A percentile compares a stretch with the other conserved stretches of the same genome.
These are phyloP conservation scores for Ascochyta pisi DNA, from an alignment of 2,329 filamentous ascomycete species.

Conservation along the genomic window DNA sequence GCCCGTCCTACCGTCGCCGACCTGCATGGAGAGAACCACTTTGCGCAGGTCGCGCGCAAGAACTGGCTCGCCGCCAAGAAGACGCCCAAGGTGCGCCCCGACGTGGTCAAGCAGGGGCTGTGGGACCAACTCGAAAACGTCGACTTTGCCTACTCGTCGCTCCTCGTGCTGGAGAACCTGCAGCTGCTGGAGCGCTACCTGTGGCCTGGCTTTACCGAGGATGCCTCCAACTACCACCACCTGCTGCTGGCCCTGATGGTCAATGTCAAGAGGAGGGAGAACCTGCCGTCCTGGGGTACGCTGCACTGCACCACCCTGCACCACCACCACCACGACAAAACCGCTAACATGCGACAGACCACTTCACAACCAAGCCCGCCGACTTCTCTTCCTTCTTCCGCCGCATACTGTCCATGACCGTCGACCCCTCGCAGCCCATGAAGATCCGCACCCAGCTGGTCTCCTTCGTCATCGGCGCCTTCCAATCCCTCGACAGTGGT, in stretches of 20 bases:
- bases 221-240: conserved; percentile 90
- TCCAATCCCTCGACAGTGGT: conserved; percentile 88
- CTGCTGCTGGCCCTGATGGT: conserved; percentile 84
- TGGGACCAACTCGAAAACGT: conserved; percentile 89
- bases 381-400: conserved; percentile 91
- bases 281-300: conserved; percentile 84
- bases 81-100: conserved; percentile 72
- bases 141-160: conserved; percentile 75
- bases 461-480: conserved; percentile 87
- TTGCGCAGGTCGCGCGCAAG: conserved; percentile 76
- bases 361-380: conserved; percentile 77
- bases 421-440: conserved; percentile 59
- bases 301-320: conserved; percentile 34
- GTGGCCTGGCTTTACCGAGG: conserved; percentile 90
- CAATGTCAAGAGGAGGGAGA: conserved; percentile 87
- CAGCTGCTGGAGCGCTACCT: conserved; percentile 91
- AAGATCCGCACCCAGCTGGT: conserved; percentile 77
- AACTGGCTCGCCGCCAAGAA: conserved; percentile 79
- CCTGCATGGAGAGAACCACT: conserved; percentile 70
- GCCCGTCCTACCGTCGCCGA: conserved; percentile 71
- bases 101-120: conserved; percentile 83
- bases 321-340: neutral
- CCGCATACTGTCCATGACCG: conserved; percentile 83
- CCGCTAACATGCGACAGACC: conserved; percentile 59
- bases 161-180: conserved; percentile 85